A percentile compares a stretch with the other conserved stretches of the same genome.
These are phyloP conservation scores for Nitzschia sp. DNA, from an alignment of 108 stramenopile species.

Conservation along the genomic window DNA sequence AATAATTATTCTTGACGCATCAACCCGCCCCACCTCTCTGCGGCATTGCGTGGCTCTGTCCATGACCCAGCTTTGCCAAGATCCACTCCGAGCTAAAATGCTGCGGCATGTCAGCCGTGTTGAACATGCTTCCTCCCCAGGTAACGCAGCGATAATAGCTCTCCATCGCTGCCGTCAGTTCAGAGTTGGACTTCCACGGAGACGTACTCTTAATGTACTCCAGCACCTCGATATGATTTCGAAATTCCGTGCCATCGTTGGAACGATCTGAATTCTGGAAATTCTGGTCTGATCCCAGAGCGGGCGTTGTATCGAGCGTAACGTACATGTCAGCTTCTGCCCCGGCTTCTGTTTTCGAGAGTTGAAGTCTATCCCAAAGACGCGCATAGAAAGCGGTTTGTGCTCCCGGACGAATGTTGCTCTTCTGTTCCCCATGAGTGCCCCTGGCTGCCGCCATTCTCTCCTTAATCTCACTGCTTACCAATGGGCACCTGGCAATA, in stretches of 20 bases:
- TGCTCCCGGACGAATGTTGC: slow-evolving; percentile 28
- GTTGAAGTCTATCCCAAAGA: slow-evolving; percentile 49
- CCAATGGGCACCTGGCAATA: slow-evolving; percentile 28
- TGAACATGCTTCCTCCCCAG: slow-evolving; percentile 36
- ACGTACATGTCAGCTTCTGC: slow-evolving; percentile 2
- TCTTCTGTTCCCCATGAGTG: slow-evolving; percentile 36
- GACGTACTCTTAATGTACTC: slow-evolving; percentile 24
- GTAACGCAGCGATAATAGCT: slow-evolving; percentile 45
- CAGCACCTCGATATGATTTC: slow-evolving; percentile 33
- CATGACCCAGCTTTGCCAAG: slow-evolving; percentile 23
- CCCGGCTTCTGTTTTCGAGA: neutral
- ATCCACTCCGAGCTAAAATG: slow-evolving; percentile 53
- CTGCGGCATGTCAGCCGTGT: slow-evolving; percentile 27
- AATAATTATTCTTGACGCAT: too few relatives aligned
- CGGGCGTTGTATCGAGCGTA: neutral
- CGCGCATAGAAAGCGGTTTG: slow-evolving; percentile 47
- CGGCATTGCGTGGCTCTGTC: too few relatives aligned
- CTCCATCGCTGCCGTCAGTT: slow-evolving; percentile 22
- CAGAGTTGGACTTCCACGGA: slow-evolving; percentile 29
- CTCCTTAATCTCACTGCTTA: slow-evolving; percentile 25
- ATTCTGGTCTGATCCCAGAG: neutral
- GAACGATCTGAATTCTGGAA: neutral
- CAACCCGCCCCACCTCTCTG: too few relatives aligned
- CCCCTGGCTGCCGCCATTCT: slow-evolving; percentile 18
- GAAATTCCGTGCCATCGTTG: slow-evolving; percentile 16